phyloP scores from a whole-genome alignment of 345 rosid genomes.

The Populus tremula region DNA sequence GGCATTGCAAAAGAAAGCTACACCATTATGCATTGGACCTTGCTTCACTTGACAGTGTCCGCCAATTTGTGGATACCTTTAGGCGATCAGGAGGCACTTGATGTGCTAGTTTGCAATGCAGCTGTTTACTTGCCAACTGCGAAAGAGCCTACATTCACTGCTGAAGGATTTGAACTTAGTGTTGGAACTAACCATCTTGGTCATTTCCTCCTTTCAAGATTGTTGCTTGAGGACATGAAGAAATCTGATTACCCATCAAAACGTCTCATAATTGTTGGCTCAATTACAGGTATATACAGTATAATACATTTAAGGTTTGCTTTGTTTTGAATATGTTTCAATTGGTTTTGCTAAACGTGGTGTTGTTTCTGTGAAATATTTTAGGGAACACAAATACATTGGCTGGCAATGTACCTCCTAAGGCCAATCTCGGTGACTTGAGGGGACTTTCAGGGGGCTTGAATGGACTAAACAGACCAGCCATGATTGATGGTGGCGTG shows the following conservation, averaged over 20 bases:
- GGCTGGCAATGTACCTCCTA: conserved; percentile 98
- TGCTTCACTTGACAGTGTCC: conserved; percentile 84
- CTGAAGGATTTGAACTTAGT: conserved; percentile 93
- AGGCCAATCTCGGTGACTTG: conserved; percentile 90
- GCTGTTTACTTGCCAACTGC: conserved; percentile 92
- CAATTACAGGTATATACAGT: conserved; percentile 69
- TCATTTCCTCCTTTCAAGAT: conserved; percentile 78
- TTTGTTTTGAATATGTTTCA: neutral
- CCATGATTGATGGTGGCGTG: conserved; percentile 93
- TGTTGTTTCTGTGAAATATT: conserved; percentile 1
- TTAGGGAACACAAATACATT: conserved; percentile 90
- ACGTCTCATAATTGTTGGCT: conserved; percentile 90
- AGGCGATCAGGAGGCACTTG: conserved; percentile 59
- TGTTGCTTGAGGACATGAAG: conserved; percentile 73
- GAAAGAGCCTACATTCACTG: conserved; percentile 82
- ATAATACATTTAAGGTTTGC: neutral
- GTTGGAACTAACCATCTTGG: conserved; percentile 98
- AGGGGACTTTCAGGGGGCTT: conserved; percentile 88
- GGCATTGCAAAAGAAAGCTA: conserved; percentile 80
- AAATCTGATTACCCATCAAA: conserved; percentile 83
- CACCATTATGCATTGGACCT: conserved; percentile 93
- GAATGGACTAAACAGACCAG: conserved; percentile 62
- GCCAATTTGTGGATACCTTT: conserved; percentile 74
- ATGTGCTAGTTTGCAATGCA: conserved; percentile 91
- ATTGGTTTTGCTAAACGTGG: conserved; percentile 1